Base-by-base conservation (phyloP, 2,329 filamentous ascomycete genomes). In the Pyricularia grisea region DNA sequence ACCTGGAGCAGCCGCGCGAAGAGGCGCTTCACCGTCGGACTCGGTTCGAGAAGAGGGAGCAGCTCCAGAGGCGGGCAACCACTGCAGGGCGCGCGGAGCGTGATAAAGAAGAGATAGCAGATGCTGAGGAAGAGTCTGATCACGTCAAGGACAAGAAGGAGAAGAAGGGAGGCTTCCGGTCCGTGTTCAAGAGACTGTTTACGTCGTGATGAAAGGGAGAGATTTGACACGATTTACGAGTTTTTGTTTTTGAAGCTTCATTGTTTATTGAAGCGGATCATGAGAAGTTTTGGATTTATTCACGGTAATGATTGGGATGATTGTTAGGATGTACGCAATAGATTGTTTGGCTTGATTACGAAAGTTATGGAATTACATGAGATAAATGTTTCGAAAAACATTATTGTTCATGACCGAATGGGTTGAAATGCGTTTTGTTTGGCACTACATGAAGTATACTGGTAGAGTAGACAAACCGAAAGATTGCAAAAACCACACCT, bases 21-120 rank as follows among this genome's bases (percentile, higher is more conserved):
- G 71, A 72, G 30, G 72, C 71, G 65, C 70, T 68, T 58, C 73
- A 73, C 69, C 73, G 73, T 61, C 68, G 66, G 28, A 72, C 72
- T 17, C 71, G 72, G 20, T 71, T 68, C 61, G 72, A 72, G 68
- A 71, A 68, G 71, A 70, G 72, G 23, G 72, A 72, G 60, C 60
- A 20, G 33, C 30, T 11, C 14, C 17, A 23, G 20, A 31, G 30
- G 67, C 58, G 60, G 63, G 33, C 58, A 20, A 33, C 58, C 10
- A 67, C 42, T 14, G 28, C 66, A 4, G 66, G 66, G 42, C 66
- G 67, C 1, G 23, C 5, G 20, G 67, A 68, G 58, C 55, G 67
- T 0, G 55, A 64, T n/a, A 63, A 31, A 60, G 66, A 67, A 17
- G 55, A 28, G n/a, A 28, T 58, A 1, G 36, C 28, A 27, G 66